Base-by-base conservation (phyloP, 2,329 filamentous ascomycete species). In the Colletotrichum sp. region DNA sequence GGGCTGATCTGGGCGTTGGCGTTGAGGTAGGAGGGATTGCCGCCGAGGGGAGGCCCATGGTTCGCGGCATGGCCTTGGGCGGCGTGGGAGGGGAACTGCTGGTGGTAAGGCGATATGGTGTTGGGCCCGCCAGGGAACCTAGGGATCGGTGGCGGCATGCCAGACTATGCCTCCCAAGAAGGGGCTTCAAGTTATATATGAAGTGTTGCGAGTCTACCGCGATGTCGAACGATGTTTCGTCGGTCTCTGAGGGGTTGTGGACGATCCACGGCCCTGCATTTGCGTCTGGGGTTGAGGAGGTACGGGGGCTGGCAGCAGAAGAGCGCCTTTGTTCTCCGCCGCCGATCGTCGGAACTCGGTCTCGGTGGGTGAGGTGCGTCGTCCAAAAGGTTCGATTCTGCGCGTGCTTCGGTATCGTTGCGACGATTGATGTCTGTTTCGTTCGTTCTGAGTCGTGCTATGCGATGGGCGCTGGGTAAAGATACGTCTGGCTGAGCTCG, bases 1-100 rank as follows among this genome's bases (percentile, higher is more conserved):
- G 93, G 92, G 79, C 92, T 93, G 78, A 94, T 90, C 81, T 90
- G 90, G 81, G 91, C 89, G 83, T 93, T 94, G 76, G 92, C 90
- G 80, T 91, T 92, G 77, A 92, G 91, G 84, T 97, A 98, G 72
- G 89, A 90, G 67, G 94, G 92, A 83, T 95, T 94, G 75, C 90
- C 89, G 78, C 91, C 90, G 72, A 96, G 83, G 62, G 86, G 85
- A n/a, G 86, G 87, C 72, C 87, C 87, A 77, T 89, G 90, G 48
- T 84, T 85, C 70, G 83, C 82, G 55, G 85, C 82, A 78, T 89
- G 87, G 68, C 85, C 86, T 78, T 91, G 90, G 60, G 87, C 86
- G 79, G 91, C 89, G 78, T 90, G 88, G 48, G 88, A 86, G n/a
- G 89, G 86, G 80, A 90, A 92, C 75, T 90, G 89, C 68, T 84